These are phyloP conservation scores for Euphorbia pulcherrima DNA, from an alignment of 345 rosid species.

Conservation along the genomic window DNA sequence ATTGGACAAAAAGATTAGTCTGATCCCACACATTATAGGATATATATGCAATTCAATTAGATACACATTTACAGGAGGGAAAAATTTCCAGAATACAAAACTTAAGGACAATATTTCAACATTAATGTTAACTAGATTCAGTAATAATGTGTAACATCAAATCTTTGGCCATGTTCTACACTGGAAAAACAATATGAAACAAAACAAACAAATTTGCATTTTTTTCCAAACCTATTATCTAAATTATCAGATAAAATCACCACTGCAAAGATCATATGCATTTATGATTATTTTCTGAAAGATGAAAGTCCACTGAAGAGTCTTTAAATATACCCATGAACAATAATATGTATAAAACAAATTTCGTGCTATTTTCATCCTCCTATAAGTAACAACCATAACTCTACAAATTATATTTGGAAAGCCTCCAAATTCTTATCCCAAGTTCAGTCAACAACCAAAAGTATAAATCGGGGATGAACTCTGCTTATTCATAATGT, in stretches of 20 bases:
- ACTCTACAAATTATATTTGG: background rate
- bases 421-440: background rate
- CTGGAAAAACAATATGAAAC: no score
- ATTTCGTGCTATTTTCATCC: background rate
- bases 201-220: no score
- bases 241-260: background rate
- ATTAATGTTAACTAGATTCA: background rate
- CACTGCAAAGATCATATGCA: background rate
- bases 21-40: no score
- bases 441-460: background rate
- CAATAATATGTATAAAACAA: no score
- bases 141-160: background rate
- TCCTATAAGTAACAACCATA: background rate
- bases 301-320: background rate
- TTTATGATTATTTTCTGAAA: background rate
- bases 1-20: no score
- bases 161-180: background rate
- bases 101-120: background rate
- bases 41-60: no score
- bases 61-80: conserved; percentile 14
- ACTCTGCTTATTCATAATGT: background rate
- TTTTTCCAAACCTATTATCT: background rate
- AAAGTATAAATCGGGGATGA: background rate
- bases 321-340: no score
- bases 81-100: background rate